phyloP scores from a whole-genome alignment of 2,329 filamentous ascomycete genomes.

The Lithohypha guttulata region DNA sequence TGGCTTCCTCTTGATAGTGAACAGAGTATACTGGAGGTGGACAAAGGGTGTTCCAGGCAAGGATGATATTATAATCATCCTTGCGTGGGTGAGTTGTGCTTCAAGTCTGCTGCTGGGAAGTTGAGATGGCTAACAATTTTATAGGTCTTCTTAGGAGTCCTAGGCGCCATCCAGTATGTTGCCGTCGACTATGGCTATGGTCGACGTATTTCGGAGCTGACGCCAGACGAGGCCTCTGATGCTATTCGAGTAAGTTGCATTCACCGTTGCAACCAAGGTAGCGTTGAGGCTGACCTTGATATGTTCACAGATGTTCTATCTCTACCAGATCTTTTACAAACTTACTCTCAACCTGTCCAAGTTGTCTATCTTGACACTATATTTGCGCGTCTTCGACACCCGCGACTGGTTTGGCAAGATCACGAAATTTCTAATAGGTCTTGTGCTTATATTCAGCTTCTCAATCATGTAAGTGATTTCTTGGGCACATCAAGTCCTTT shows the following conservation, averaged over 20 bases:
- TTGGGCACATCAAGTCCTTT: too few species aligned
- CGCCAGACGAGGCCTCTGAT: slow-evolving; percentile 18
- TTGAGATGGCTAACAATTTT: too few species aligned
- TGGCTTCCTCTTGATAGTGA: slow-evolving; percentile 7
- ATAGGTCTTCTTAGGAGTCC: too few species aligned
- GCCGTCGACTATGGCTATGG: slow-evolving; percentile 27
- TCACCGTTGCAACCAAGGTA: background rate
- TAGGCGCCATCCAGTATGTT: slow-evolving; percentile 23
- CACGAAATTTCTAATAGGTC: slow-evolving; percentile 32
- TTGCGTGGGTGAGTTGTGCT: slow-evolving; percentile 21
- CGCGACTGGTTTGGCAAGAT: slow-evolving; percentile 34
- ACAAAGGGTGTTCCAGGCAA: slow-evolving; percentile 17
- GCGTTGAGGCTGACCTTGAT: slow-evolving; percentile 11
- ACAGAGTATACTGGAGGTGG: slow-evolving; percentile 9
- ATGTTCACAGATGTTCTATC: slow-evolving; percentile 36
- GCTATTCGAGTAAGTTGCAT: slow-evolving; percentile 22
- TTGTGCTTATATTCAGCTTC: slow-evolving; percentile 38
- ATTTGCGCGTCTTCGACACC: slow-evolving; percentile 44
- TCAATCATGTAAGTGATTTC: too few species aligned
- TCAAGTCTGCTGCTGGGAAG: too few species aligned
- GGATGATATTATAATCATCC: slow-evolving; percentile 25
- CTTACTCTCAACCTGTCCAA: slow-evolving; percentile 45
- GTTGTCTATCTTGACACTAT: slow-evolving; percentile 43
- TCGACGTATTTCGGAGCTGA: slow-evolving; percentile 19
- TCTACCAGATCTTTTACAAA: slow-evolving; percentile 46